A percentile compares a stretch with the other conserved stretches of the same genome.
phyloP scores from a whole-genome alignment of 176 grass and related monocot genomes.

The Triticum monococcum region DNA sequence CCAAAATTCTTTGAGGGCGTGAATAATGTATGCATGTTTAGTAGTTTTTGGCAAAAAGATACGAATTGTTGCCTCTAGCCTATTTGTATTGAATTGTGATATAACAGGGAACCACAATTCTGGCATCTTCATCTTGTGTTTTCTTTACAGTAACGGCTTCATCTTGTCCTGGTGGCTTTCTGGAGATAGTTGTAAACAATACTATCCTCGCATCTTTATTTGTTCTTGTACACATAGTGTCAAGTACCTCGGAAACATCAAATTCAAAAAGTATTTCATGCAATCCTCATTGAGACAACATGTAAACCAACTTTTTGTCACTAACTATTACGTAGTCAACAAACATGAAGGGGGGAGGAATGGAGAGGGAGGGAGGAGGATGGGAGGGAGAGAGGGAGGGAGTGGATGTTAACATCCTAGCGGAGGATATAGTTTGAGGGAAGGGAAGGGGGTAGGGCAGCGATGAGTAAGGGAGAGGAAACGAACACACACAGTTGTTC shows the following conservation, averaged over 20 bases:
- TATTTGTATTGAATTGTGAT: not conserved
- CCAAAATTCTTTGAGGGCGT: not conserved
- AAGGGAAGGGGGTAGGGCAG: conserved; percentile 40
- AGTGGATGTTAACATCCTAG: conserved; percentile 11
- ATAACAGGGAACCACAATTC: not conserved
- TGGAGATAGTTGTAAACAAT: not conserved
- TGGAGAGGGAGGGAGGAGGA: conserved; percentile 18
- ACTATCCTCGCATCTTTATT: not conserved
- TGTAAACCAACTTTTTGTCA: conserved; percentile 11
- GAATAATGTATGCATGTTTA: not conserved
- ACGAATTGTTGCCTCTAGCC: not conserved
- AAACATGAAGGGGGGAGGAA: conserved; percentile 13
- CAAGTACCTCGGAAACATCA: conserved; percentile 7
- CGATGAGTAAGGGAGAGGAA: conserved; percentile 68
- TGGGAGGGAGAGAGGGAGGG: conserved; percentile 2
- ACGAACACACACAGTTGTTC: conserved; percentile 88
- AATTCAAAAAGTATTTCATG: not conserved
- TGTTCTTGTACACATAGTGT: not conserved
- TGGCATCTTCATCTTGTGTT: not conserved
- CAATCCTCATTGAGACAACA: conserved; percentile 10
- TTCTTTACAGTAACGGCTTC: not conserved
- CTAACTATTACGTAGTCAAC: not conserved
- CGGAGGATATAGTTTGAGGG: conserved; percentile 3
- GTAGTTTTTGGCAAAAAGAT: conserved; percentile 8
- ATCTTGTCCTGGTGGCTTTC: not conserved